Conservation (phyloP, 2,329 filamentous ascomycete species). For the Neonectria magnoliae region DNA sequence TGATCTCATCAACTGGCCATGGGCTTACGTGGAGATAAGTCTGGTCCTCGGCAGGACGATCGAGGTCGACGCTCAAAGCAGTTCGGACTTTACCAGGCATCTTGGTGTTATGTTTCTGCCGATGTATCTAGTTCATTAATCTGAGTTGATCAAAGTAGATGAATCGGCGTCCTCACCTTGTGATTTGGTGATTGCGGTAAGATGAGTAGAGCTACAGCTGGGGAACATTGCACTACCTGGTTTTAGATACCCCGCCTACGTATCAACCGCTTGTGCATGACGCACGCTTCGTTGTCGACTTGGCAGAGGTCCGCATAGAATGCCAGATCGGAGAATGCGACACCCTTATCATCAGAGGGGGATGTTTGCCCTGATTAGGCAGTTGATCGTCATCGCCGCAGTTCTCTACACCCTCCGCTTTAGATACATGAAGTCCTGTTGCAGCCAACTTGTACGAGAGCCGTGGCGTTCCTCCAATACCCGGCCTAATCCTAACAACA, state of each 20-base stretch:
- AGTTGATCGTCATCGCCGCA: neutral
- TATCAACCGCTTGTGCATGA: neutral
- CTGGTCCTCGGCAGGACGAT: slow-evolving; percentile 41
- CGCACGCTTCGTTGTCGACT: neutral
- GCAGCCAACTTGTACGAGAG: neutral
- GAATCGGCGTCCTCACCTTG: neutral
- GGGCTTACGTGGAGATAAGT: slow-evolving; percentile 38
- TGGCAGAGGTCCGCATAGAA: neutral
- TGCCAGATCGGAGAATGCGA: neutral
- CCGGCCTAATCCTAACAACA: neutral
- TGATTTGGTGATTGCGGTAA: neutral
- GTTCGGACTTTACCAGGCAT: slow-evolving; percentile 41
- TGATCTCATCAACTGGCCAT: neutral
- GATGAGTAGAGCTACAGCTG: neutral
- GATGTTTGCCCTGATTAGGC: neutral
- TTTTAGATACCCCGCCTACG: slow-evolving; percentile 2
- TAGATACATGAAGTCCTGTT: neutral
- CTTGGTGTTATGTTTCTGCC: neutral
- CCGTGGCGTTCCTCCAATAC: neutral
- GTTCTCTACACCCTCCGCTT: neutral
- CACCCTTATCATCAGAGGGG: neutral
- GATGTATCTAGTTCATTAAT: neutral
- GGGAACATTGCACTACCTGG: neutral
- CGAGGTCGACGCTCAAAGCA: slow-evolving; percentile 39
- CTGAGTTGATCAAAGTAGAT: neutral